Evolutionary conservation across 2,329 filamentous ascomycete species (phyloP).

Genomic region (Arthroderma uncinatum): DNA sequence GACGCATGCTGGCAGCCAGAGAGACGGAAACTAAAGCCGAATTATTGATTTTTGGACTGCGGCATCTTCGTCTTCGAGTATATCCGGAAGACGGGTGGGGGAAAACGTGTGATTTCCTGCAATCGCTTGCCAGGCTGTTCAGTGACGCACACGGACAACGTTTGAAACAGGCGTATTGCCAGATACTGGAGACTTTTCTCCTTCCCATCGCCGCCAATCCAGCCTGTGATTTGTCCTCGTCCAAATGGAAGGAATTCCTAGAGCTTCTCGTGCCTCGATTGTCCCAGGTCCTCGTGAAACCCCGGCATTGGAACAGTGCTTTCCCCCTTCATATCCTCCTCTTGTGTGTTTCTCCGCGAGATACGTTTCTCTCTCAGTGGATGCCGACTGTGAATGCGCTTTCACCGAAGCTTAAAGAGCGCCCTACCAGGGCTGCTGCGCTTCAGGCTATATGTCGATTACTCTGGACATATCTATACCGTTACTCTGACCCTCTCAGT

Average conservation of each 20-base stretch:
- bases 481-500: slow-evolving; percentile 60
- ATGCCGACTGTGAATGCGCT: slow-evolving; percentile 65
- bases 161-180: slow-evolving; percentile 89
- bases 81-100: slow-evolving; percentile 67
- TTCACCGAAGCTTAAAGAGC: slow-evolving; percentile 74
- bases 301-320: slow-evolving; percentile 78
- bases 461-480: slow-evolving; percentile 89
- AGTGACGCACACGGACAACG: slow-evolving; percentile 73
- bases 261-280: slow-evolving; percentile 66
- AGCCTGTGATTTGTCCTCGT: slow-evolving; percentile 61
- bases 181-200: slow-evolving; percentile 75
- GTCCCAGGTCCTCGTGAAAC: slow-evolving; percentile 76
- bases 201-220: slow-evolving; percentile 77
- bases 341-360: slow-evolving; percentile 75
- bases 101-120: slow-evolving; percentile 79
- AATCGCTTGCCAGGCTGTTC: slow-evolving; percentile 70
- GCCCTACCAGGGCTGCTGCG: slow-evolving; percentile 63
- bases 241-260: slow-evolving; percentile 80
- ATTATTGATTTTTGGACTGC: slow-evolving; percentile 81
- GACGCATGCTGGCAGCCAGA: slow-evolving; percentile 33
- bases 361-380: slow-evolving; percentile 79
- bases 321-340: slow-evolving; percentile 82
- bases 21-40: slow-evolving; percentile 74
- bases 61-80: slow-evolving; percentile 67
- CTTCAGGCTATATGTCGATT: slow-evolving; percentile 82